A percentile compares a stretch with the other conserved stretches of the same genome.
These are phyloP conservation scores for Agrocybe pediades DNA, from an alignment of 768 basidiomycete species.

Conservation along the genomic window DNA sequence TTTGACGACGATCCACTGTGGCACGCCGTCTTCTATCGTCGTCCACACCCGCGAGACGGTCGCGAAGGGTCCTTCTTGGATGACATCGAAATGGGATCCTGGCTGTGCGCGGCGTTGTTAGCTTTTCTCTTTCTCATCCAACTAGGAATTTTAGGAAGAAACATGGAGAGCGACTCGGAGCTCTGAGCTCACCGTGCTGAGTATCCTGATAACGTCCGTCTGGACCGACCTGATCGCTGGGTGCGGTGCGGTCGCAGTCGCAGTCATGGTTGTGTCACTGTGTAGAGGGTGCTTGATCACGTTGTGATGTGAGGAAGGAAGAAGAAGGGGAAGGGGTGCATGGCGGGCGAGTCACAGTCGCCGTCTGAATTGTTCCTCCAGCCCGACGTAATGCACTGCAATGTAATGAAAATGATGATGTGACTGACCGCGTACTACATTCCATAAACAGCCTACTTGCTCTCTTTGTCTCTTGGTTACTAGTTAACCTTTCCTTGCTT, in stretches of 20 bases:
- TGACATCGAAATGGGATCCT: constrained; percentile 35
- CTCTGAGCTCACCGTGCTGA: constrained; percentile 9
- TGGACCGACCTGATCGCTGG: constrained; percentile 4
- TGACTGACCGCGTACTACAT: constrained; percentile 7
- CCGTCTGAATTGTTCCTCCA: not conserved
- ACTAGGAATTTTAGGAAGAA: not conserved
- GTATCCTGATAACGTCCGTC: constrained; percentile 9
- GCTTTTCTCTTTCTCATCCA: no score
- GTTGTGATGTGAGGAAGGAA: not conserved
- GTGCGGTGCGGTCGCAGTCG: not conserved
- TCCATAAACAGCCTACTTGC: not conserved
- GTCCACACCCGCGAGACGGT: constrained; percentile 42
- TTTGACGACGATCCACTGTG: constrained; percentile 55
- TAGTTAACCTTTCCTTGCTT: no score
- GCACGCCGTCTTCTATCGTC: constrained; percentile 28
- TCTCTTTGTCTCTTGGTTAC: not conserved
- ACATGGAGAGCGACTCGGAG: not conserved
- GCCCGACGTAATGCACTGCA: not conserved
- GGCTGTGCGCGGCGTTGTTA: no score
- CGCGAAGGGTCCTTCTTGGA: constrained; percentile 47
- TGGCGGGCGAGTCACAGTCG: not conserved
- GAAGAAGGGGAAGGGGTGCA: not conserved
- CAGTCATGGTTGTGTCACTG: not conserved
- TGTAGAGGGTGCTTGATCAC: not conserved
- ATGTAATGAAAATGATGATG: no score